These are phyloP conservation scores for Vigna unguiculata DNA, from an alignment of 306 rosid genomes.

Conservation along the genomic window DNA sequence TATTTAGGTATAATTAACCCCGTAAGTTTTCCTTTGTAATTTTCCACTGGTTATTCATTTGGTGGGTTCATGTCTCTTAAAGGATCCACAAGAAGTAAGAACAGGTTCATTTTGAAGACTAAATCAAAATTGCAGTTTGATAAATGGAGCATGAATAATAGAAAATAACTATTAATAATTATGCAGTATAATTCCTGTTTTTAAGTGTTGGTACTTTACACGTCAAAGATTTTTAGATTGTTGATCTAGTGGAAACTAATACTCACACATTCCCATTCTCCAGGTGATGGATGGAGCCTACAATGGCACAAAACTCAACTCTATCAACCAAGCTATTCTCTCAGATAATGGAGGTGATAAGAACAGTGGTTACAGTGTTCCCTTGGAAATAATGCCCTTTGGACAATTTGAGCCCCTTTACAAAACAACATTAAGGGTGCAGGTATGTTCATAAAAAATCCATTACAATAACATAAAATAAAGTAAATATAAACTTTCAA, in stretches of 20 bases:
- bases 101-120: conserved; percentile 6
- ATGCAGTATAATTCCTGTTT: not conserved
- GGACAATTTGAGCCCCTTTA: conserved; percentile 97
- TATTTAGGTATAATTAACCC: conserved; percentile 64
- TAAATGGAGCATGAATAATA: conserved; percentile 27
- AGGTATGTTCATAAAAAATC: conserved; percentile 54
- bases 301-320: conserved; percentile 70
- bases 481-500: no score
- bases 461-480: no score
- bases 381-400: conserved; percentile 87
- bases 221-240: conserved; percentile 32
- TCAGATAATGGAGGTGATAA: conserved; percentile 71
- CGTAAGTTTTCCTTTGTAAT: conserved; percentile 22
- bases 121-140: conserved; percentile 8
- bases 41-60: conserved; percentile 21
- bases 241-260: conserved; percentile 36
- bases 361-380: conserved; percentile 65
- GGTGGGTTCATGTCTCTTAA: conserved; percentile 33
- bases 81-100: conserved; percentile 14
- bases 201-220: conserved; percentile 17
- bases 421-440: conserved; percentile 78
- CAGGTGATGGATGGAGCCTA: conserved; percentile 93
- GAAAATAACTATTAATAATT: not conserved
- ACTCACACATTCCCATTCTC: conserved; percentile 31
- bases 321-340: conserved; percentile 80